Base-by-base conservation (phyloP, 2,329 filamentous ascomycete genomes). In the Neocatenulostroma microsporum region DNA sequence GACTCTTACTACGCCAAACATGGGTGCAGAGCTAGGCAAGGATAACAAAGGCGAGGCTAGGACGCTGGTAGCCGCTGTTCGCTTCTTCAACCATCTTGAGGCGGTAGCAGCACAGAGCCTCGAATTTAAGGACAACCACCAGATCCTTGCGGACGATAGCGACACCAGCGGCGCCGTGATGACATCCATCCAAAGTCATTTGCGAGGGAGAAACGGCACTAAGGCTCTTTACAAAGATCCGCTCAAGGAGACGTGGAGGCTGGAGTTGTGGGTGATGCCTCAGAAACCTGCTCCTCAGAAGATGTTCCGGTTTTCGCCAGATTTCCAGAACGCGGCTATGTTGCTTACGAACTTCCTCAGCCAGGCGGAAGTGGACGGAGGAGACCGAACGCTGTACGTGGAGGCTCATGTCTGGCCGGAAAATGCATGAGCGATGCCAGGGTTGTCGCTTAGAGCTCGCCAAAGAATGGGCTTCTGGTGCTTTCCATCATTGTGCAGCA, bases 391-490 rank as follows among this genome's bases (percentile, higher is more conserved):
- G 30, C 30, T 32, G 30, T 32, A 32, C 15, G 21, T 32, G 30
- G 30, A 32, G 30, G 30, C 30, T 12, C 30, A 32, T 21, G 11
- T 32, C 3, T 32, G 30, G 30, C 8, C 9, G 19, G 19, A n/a
- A n/a, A n/a, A n/a, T n/a, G n/a, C n/a, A n/a, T n/a, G n/a, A n/a
- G n/a, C n/a, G n/a, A n/a, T n/a, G n/a, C n/a, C n/a, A n/a, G n/a
- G n/a, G n/a, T n/a, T n/a, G n/a, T n/a, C n/a, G n/a, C n/a, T n/a
- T n/a, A n/a, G n/a, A n/a, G n/a, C n/a, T n/a, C n/a, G n/a, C n/a
- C n/a, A n/a, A n/a, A n/a, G n/a, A n/a, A n/a, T n/a, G n/a, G n/a
- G n/a, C n/a, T n/a, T n/a, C n/a, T n/a, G n/a, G n/a, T n/a, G n/a
- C n/a, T n/a, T n/a, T n/a, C n/a, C n/a, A n/a, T n/a, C n/a, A n/a